Base-by-base conservation (phyloP, 768 basidiomycete species). In the Rhodotorula toruloides region DNA sequence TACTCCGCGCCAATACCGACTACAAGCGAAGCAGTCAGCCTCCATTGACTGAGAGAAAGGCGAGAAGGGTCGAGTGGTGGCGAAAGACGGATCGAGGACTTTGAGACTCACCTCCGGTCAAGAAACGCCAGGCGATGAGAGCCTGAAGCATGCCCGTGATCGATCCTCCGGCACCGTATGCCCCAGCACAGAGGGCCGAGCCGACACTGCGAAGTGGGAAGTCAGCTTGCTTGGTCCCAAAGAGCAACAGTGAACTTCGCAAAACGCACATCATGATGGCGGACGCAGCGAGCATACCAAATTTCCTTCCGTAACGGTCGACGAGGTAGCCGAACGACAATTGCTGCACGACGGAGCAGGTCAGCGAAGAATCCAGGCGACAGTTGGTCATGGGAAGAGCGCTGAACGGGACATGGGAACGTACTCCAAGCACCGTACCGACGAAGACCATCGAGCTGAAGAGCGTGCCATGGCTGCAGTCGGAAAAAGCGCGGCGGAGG, bases 291-390 rank as follows among this genome's bases (percentile, higher is more conserved):
- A 87, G 86, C 90, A 92, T 92, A 71, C 90, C 90, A 72, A 86
- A 87, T 74, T 92, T 93, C 34, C 81, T 83, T 19, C 67, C 66
- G 29, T 63, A 50, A 3, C 69, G 56, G 56, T 74, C 72, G 40
- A 50, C 61, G 31, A 76, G 31, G 63, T 65, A 64, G 39, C 77
- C 88, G 73, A 91, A 91, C 53, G 76, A 68, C 43, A 91, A 78
- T 89, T 90, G 91, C 42, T 92, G 91, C 16, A 90, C 81, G n/a
- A 94, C 78, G 12, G 87, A 89, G 21, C 90, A 90, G 42, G 86
- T 43, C 7, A 46, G 5, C 4, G 21, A 57, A 29, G 46, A 25
- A 22, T n/a, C n/a, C n/a, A n/a, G n/a, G n/a, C n/a, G n/a, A n/a
- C n/a, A n/a, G n/a, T n/a, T n/a, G n/a, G n/a, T n/a, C n/a, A n/a